Base-by-base conservation (phyloP, 2,329 filamentous ascomycete species). In the Leptodontidium sp. region DNA sequence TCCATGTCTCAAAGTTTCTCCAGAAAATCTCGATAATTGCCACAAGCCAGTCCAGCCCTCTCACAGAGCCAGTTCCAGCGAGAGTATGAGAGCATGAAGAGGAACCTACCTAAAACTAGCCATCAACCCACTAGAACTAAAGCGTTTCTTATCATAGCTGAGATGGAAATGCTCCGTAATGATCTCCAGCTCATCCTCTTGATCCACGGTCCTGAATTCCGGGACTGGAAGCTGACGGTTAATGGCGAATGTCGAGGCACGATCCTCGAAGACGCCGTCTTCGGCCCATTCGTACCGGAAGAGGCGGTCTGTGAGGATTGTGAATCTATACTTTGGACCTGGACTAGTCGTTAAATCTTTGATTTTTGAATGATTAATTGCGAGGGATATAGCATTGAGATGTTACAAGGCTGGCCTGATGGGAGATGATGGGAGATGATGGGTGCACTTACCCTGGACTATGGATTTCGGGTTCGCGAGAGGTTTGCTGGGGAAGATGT, bases 231-330 rank as follows among this genome's bases (percentile, higher is more conserved):
- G 80, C 12, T 80, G 77, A 32, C 88, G 82, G 70, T 87, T 85
- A 66, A 87, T 81, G n/a, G 88, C 88, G 74, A 90, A 88, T 11
- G 85, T 86, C 0, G 87, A 90, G 0, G 86, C 85, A 4, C 88
- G 84, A 75, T 91, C 87, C 75, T 90, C 88, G 72, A 90, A 91
- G 0, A 80, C 74, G 61, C 84, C 83, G 70, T 90, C 87, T 12
- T 82, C 80, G 0, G 88, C 84, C 86, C 87, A 91, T 78, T 90
- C 88, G 70, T 86, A 89, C 40, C 88, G 85, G 35, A 90, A 71
- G 1, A 90, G 80, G 1, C 84, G 81, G 62, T 88, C 84, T 11
- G 82, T 84, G 59, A 91, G 80, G 58, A 90, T 71, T 9, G 85
- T 89, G 75, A 90, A 90, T 65, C 88, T 85, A 77, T 86, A 90